These are phyloP conservation scores for Blastobotrys illinoisensis DNA, from an alignment of 1,139 yeast species.

Conservation along the genomic window DNA sequence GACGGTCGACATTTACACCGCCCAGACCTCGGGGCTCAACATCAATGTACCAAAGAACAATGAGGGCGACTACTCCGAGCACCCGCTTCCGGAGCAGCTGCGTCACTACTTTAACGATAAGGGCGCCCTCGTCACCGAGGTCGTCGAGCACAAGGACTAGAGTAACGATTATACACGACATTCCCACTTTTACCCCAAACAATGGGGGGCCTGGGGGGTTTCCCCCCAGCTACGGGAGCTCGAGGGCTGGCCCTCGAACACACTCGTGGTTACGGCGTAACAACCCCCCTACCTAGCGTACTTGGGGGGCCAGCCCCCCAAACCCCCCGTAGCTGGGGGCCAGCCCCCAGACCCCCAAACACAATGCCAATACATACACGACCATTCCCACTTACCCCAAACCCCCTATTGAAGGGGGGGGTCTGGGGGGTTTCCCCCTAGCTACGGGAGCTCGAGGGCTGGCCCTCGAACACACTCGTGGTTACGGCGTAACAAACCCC, in stretches of 20 bases:
- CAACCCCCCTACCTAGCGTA: too few species aligned
- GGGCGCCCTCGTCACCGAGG: constrained; percentile 45
- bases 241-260: too few species aligned
- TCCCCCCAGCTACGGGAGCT: too few species aligned
- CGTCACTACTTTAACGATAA: constrained; percentile 48
- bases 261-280: too few species aligned
- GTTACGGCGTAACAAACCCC: too few species aligned
- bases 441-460: not conserved
- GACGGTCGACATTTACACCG: constrained; percentile 70
- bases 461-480: not conserved
- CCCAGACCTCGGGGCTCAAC: constrained; percentile 80
- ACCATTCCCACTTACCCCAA: too few species aligned
- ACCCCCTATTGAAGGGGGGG: not conserved
- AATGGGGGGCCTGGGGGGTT: too few species aligned
- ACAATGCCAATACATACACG: too few species aligned
- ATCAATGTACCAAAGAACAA: constrained; percentile 61
- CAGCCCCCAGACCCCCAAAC: too few species aligned
- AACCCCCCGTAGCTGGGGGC: not conserved
- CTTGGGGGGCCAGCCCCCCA: not conserved
- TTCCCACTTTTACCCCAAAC: too few species aligned
- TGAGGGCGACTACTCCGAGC: constrained; percentile 63
- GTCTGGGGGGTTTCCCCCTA: too few species aligned
- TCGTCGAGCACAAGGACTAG: constrained; percentile 57
- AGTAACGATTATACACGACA: too few species aligned
- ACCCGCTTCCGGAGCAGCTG: constrained; percentile 85